phyloP scores from a whole-genome alignment of 495 filamentous ascomycete genomes.

The Chaetomium fimeti region DNA sequence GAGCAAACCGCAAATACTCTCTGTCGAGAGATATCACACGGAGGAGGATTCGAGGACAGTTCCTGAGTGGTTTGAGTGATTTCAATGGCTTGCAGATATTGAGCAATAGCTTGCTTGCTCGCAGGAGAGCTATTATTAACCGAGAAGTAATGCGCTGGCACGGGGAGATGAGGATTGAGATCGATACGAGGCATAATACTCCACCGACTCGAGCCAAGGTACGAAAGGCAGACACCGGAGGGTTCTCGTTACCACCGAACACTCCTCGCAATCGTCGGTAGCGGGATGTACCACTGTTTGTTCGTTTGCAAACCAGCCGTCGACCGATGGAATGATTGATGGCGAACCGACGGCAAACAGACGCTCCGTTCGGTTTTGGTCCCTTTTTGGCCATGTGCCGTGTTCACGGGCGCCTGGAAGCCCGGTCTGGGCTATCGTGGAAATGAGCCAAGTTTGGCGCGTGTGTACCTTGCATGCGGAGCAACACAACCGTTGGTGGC shows the following conservation, averaged over 20 bases:
- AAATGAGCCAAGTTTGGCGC: constrained; percentile 8
- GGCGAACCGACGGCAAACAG: neutral
- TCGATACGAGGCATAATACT: neutral
- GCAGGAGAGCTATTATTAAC: neutral
- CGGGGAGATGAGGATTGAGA: neutral
- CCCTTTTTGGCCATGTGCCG: neutral
- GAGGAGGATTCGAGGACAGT: too few species aligned
- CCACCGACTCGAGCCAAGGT: too few species aligned
- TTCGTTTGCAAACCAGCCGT: too few species aligned
- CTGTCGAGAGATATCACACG: too few species aligned
- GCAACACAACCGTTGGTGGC: neutral
- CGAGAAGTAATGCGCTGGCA: neutral
- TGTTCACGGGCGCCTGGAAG: neutral
- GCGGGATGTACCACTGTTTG: too few species aligned
- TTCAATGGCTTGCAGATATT: too few species aligned
- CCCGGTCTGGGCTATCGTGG: neutral
- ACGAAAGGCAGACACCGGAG: too few species aligned
- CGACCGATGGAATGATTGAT: too few species aligned
- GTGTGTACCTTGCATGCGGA: constrained; percentile 1
- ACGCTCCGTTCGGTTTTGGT: neutral
- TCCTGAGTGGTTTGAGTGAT: too few species aligned
- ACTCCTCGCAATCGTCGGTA: too few species aligned
- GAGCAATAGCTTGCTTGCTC: too few species aligned
- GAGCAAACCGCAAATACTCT: neutral
- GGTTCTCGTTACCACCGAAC: too few species aligned